phyloP scores from a whole-genome alignment of 441 rosid species.

The Populus hybrid region DNA sequence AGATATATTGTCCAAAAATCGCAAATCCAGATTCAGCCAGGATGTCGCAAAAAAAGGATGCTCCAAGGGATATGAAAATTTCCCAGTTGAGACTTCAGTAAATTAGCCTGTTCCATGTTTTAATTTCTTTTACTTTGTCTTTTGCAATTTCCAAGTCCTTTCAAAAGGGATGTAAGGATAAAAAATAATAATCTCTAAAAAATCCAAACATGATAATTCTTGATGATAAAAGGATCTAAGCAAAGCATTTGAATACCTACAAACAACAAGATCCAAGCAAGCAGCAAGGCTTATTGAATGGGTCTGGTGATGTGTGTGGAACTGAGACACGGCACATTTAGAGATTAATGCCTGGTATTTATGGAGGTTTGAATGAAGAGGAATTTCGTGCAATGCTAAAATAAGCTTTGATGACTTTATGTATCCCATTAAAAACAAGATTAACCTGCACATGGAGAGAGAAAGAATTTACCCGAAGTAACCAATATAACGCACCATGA shows the following conservation, averaged over 20 bases:
- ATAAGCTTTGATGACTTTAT: neutral
- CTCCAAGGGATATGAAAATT: too few relatives aligned
- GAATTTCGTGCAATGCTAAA: neutral
- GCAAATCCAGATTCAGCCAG: too few relatives aligned
- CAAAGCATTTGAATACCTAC: neutral
- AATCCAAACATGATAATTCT: neutral
- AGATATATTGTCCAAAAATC: neutral
- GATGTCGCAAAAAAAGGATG: neutral
- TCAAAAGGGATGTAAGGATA: neutral
- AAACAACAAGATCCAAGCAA: neutral
- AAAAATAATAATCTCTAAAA: too few relatives aligned
- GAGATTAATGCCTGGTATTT: neutral
- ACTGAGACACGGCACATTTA: neutral
- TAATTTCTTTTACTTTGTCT: neutral
- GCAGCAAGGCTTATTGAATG: neutral
- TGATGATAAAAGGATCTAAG: neutral
- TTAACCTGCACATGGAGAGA: neutral
- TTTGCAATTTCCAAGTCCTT: neutral
- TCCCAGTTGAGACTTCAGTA: too few relatives aligned
- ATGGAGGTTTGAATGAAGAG: neutral
- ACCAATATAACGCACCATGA: slow-evolving; percentile 89
- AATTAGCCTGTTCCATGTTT: neutral
- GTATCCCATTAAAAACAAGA: neutral
- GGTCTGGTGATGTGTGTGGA: neutral
- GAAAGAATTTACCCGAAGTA: slow-evolving; percentile 69